phyloP scores from a whole-genome alignment of 176 grass and related monocot species.

The Canna indica region DNA sequence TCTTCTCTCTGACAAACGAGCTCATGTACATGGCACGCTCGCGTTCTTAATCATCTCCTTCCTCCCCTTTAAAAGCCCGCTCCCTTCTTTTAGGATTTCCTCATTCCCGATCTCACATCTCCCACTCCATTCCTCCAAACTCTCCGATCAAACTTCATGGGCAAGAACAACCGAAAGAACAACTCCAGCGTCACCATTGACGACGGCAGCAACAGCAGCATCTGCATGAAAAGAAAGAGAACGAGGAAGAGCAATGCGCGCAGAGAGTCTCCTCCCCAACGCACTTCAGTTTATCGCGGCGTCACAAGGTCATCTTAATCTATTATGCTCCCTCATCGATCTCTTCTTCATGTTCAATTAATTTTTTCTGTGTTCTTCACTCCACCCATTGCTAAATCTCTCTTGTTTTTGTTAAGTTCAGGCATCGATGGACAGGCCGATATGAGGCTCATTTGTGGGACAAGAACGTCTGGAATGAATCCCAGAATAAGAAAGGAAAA shows the following conservation, averaged over 20 bases:
- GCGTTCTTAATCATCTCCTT: too few relatives aligned
- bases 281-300: conserved; percentile 76
- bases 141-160: neutral
- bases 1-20: too few relatives aligned
- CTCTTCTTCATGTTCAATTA: neutral
- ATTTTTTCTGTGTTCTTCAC: neutral
- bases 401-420: conserved; percentile 1
- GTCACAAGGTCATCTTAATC: conserved; percentile 42
- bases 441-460: conserved; percentile 93
- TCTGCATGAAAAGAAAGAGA: conserved; percentile 29
- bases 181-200: conserved; percentile 8
- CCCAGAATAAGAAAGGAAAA: conserved; percentile 92
- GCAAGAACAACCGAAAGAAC: neutral
- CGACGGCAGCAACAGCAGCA: conserved; percentile 4
- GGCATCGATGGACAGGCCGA: conserved; percentile 85
- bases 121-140: neutral
- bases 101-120: neutral
- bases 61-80: too few relatives aligned
- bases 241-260: conserved; percentile 55
- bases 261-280: conserved; percentile 49
- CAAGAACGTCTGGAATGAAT: conserved; percentile 82
- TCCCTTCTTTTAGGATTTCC: too few relatives aligned
- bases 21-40: too few relatives aligned
- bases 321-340: neutral
- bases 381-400: neutral